These are phyloP conservation scores for Beauveria sp. DNA, from an alignment of 2,329 filamentous ascomycete species.

Conservation along the genomic window DNA sequence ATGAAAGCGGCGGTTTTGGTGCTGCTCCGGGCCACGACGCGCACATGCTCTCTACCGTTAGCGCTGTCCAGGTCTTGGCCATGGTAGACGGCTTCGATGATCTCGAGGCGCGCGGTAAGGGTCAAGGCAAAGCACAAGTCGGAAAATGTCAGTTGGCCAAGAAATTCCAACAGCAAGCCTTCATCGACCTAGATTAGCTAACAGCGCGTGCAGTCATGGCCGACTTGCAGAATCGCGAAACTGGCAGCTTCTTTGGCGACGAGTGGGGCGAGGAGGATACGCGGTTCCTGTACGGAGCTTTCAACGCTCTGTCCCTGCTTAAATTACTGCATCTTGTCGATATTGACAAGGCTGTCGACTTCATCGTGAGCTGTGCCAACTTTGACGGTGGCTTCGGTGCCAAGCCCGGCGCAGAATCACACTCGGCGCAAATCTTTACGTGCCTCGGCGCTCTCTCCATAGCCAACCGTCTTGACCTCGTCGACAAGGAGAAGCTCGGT, in stretches of 20 bases:
- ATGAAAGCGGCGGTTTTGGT: constrained; percentile 83
- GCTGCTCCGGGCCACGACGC: constrained; percentile 91
- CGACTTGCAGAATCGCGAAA: constrained; percentile 67
- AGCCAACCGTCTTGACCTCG: constrained; percentile 69
- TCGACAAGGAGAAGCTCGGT: constrained; percentile 74
- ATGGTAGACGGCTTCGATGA: constrained; percentile 79
- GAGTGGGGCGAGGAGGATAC: constrained; percentile 97
- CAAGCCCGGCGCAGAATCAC: constrained; percentile 83
- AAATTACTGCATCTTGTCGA: constrained; percentile 66
- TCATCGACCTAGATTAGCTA: constrained; percentile 13
- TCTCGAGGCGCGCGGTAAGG: constrained; percentile 63
- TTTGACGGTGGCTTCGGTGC: constrained; percentile 93
- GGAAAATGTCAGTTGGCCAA: constrained; percentile 61
- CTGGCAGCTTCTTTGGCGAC: constrained; percentile 86
- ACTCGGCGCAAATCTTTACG: constrained; percentile 92
- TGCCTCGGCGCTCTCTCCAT: constrained; percentile 85
- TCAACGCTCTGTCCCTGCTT: constrained; percentile 84
- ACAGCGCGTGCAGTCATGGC: constrained; percentile 57
- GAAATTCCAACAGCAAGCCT: too few relatives aligned
- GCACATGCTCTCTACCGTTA: constrained; percentile 93
- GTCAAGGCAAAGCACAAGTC: constrained; percentile 56
- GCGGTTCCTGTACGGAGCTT: constrained; percentile 81
- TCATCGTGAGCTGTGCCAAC: constrained; percentile 79
- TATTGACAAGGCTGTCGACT: constrained; percentile 68
- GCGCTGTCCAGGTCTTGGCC: constrained; percentile 86